Conservation (phyloP, 2,329 filamentous ascomycete genomes). For the Pseudogymnoascus pannorum region DNA sequence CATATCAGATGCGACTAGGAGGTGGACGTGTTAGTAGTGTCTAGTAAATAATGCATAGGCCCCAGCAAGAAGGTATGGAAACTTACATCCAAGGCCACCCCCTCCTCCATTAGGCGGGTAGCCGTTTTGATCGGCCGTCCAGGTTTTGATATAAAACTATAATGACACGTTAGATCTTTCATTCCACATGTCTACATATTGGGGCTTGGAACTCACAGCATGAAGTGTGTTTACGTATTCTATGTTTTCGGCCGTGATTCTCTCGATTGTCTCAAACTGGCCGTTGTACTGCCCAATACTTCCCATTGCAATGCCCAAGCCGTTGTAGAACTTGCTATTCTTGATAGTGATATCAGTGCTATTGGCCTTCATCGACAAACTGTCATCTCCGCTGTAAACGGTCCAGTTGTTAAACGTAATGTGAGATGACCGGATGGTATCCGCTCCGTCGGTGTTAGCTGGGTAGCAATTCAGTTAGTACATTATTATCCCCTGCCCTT, state of each 20-base stretch:
- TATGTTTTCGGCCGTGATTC: slow-evolving; percentile 42
- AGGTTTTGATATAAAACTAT: slow-evolving; percentile 46
- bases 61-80: background rate
- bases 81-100: slow-evolving; percentile 40
- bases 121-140: slow-evolving; percentile 44
- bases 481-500: background rate
- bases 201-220: slow-evolving; percentile 25
- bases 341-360: slow-evolving; percentile 46
- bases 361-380: slow-evolving; percentile 48
- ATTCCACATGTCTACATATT: background rate
- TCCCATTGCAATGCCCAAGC: slow-evolving; percentile 48
- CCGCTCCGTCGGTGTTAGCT: slow-evolving; percentile 37
- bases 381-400: slow-evolving; percentile 46
- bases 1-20: slow-evolving; percentile 24
- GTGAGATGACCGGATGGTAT: slow-evolving; percentile 46
- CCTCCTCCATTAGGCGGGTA: slow-evolving; percentile 52
- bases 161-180: background rate
- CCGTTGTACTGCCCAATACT: slow-evolving; percentile 49
- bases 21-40: background rate
- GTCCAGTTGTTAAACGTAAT: slow-evolving; percentile 45
- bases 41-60: background rate
- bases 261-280: slow-evolving; percentile 41
- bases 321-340: slow-evolving; percentile 42
- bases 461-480: background rate
- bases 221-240: slow-evolving; percentile 39